Conservation (phyloP, 495 filamentous ascomycete genomes). For the Penicillium diatomitis region DNA sequence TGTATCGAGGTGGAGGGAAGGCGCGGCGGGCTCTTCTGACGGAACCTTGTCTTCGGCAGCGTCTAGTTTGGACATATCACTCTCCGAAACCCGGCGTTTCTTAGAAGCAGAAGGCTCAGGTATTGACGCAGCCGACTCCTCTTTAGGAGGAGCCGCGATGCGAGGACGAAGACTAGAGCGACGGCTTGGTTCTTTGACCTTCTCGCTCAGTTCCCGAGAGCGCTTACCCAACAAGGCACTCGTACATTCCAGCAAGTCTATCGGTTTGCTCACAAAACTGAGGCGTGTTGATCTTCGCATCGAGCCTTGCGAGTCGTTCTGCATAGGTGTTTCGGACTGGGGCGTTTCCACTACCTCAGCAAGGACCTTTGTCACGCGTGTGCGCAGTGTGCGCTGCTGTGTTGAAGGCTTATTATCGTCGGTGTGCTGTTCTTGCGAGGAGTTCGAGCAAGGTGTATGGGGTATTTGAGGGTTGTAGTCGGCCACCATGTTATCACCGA, state of each 20-base stretch:
- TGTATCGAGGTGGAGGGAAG: conserved; percentile 26
- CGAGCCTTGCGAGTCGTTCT: conserved; percentile 11
- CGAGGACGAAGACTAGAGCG: conserved; percentile 34
- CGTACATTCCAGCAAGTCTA: conserved; percentile 33
- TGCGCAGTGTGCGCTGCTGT: conserved; percentile 36
- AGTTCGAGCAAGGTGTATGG: conserved; percentile 33
- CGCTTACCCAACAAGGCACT: conserved; percentile 48
- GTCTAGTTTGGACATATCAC: conserved; percentile 34
- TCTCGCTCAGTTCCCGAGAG: conserved; percentile 33
- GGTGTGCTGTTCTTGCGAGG: conserved; percentile 33
- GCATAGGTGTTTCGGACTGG: conserved; percentile 6
- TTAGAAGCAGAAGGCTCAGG: conserved; percentile 30
- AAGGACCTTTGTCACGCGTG: conserved; percentile 39
- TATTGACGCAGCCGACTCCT: conserved; percentile 15
- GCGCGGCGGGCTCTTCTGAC: conserved; percentile 26
- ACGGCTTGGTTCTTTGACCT: conserved; percentile 32
- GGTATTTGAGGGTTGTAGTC: conserved; percentile 31
- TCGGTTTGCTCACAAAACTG: conserved; percentile 34
- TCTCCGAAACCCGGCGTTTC: conserved; percentile 40
- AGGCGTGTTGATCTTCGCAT: conserved; percentile 32
- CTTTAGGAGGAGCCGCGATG: conserved; percentile 21
- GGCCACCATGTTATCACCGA: conserved; percentile 25
- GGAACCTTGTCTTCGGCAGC: conserved; percentile 24
- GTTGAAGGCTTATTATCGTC: conserved; percentile 24
- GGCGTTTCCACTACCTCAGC: conserved; percentile 33